Base-by-base conservation (phyloP, 2,329 filamentous ascomycete genomes). In the Exophiala bonariae region DNA sequence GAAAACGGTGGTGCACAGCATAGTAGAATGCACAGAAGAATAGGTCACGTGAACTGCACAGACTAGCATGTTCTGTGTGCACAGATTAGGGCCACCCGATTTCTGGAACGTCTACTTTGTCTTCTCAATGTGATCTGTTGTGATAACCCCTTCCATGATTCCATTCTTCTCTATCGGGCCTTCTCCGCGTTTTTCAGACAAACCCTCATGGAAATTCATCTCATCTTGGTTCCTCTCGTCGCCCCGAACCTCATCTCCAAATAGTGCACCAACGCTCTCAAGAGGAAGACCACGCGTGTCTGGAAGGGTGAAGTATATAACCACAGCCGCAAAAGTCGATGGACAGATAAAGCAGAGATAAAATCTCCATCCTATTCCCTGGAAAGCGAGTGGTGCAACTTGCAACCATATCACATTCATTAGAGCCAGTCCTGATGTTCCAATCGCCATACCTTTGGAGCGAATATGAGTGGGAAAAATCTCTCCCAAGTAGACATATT, bases 211-310 rank as follows among this genome's bases (percentile, higher is more conserved):
- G n/a, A n/a, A n/a, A n/a, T n/a, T n/a, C 23, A 26, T 26, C 6
- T 26, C 6, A 26, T 26, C 23, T 11, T 26, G 23, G 11, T 6
- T 26, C 23, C 6, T 11, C 11, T 26, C 23, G 23, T 6, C 38
- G 4, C 28, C 10, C 13, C 34, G n/a, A 16, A 44, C 44, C 19
- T 22, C 41, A 28, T 49, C 58, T 30, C 60, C 59, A 26, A 68
- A 59, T 17, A 54, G 48, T 32, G 51, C 52, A 4, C 82, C 52
- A 31, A 65, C 61, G 36, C 64, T 62, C 35, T 66, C 64, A 17
- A 67, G 46, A 0, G 63, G 60, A 8, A 62, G 61, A 7, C 58
- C 60, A 18, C 58, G 59, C 2, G 63, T 66, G 50, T 66, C 62
- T 8, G 63, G 51, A 17, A 50, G 36, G 19, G 10, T 20, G 16